Percentiles rank a stretch among this genome's conserved stretches.
Evolutionary conservation across 2,329 filamentous ascomycete species (phyloP).

Genomic region (Seiridium cupressi): DNA sequence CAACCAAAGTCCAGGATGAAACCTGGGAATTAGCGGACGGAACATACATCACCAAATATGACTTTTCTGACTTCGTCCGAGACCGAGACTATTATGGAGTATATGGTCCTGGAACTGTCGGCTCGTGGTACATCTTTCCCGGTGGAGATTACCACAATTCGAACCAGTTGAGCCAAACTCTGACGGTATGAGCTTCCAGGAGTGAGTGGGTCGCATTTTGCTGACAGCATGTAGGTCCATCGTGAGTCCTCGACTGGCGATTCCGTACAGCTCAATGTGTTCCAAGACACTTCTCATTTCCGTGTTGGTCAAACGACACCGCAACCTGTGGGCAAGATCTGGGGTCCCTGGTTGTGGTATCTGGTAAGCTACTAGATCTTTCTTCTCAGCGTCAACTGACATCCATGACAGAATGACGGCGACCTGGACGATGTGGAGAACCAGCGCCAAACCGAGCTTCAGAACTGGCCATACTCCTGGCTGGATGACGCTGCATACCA

Average conservation of each 20-base stretch:
- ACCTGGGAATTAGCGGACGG: slow-evolving; percentile 48
- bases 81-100: slow-evolving; percentile 45
- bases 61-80: slow-evolving; percentile 30
- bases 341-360: slow-evolving; percentile 44
- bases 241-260: slow-evolving; percentile 49
- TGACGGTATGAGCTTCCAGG: slow-evolving; percentile 31
- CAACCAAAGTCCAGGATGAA: slow-evolving; percentile 52
- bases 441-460: slow-evolving; percentile 35
- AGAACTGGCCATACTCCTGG: slow-evolving; percentile 48
- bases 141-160: slow-evolving; percentile 52
- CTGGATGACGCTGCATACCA: slow-evolving; percentile 43
- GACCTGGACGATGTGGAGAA: slow-evolving; percentile 37
- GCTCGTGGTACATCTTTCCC: slow-evolving; percentile 49
- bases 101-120: slow-evolving; percentile 42
- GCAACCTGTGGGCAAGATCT: slow-evolving; percentile 36
- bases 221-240: slow-evolving; percentile 30
- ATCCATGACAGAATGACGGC: slow-evolving; percentile 36
- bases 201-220: too few species aligned
- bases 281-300: slow-evolving; percentile 48
- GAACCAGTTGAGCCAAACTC: slow-evolving; percentile 49
- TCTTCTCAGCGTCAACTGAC: not conserved
- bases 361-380: slow-evolving; percentile 12
- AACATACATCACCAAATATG: slow-evolving; percentile 51
- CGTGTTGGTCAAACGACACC: slow-evolving; percentile 31
- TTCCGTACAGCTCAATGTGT: slow-evolving; percentile 51